Evolutionary conservation across 116 monocot genomes (phyloP).

Genomic region (Dioscorea cayenensis): DNA sequence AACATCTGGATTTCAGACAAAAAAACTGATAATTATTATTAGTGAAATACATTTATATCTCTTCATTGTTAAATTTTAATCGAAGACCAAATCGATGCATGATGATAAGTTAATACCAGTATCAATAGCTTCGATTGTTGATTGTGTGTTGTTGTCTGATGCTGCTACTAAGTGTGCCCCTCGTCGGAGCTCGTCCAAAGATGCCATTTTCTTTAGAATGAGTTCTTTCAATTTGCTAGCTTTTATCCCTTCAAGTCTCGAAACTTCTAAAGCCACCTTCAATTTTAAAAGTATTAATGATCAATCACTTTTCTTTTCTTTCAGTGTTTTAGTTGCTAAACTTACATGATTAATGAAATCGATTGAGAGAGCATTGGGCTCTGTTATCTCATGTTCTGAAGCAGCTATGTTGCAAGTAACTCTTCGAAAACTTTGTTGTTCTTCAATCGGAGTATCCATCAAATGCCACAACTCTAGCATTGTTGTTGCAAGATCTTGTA

Average conservation of each 20-base stretch:
- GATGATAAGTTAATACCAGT: constrained; percentile 11
- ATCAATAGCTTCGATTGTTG: constrained; percentile 38
- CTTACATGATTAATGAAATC: constrained; percentile 70
- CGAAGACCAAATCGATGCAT: too few species aligned
- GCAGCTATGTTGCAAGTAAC: constrained; percentile 91
- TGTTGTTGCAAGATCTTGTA: constrained; percentile 83
- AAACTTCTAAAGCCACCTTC: constrained; percentile 56
- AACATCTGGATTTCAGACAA: background rate
- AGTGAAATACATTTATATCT: too few species aligned
- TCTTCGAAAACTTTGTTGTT: constrained; percentile 72
- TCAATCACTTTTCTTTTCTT: too few species aligned
- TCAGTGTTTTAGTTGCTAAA: background rate
- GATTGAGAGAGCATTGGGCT: constrained; percentile 54
- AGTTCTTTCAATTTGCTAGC: constrained; percentile 80
- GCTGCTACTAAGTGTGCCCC: constrained; percentile 22
- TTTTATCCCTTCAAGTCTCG: constrained; percentile 62
- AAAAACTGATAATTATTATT: background rate
- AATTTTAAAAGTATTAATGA: too few species aligned
- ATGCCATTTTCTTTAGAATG: constrained; percentile 46
- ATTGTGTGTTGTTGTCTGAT: constrained; percentile 25
- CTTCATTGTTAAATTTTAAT: too few species aligned
- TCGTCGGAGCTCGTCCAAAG: constrained; percentile 56
- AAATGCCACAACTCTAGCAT: constrained; percentile 92
- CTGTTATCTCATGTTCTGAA: constrained; percentile 80
- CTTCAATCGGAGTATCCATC: constrained; percentile 96